Percentiles rank a stretch among this genome's conserved stretches.
Evolutionary conservation across 2,329 filamentous ascomycete species (phyloP).

Genomic region (Microdochium trichocladiopsis): DNA sequence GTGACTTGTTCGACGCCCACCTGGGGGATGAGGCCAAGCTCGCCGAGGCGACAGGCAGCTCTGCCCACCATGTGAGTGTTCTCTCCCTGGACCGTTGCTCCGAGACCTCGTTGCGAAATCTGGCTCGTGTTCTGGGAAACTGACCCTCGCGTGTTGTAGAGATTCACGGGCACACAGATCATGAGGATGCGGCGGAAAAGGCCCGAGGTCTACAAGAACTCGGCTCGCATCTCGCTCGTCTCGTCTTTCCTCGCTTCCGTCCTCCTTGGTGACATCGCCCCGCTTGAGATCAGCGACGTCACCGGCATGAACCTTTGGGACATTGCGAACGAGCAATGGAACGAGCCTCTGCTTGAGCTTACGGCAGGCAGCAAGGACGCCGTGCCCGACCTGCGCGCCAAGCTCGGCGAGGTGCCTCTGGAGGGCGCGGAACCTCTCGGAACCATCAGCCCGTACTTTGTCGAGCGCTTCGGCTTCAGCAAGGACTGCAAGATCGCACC

Average conservation of each 20-base stretch:
- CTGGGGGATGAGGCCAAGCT: conserved; percentile 62
- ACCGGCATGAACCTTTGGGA: conserved; percentile 98
- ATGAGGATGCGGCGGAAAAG: conserved; percentile 76
- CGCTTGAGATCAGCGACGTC: conserved; percentile 89
- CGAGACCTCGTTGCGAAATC: no score
- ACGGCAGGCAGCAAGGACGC: conserved; percentile 57
- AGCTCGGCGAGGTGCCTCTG: conserved; percentile 72
- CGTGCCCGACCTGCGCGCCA: conserved; percentile 59
- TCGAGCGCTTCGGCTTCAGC: conserved; percentile 69
- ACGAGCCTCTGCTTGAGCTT: conserved; percentile 66
- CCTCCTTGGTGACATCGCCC: conserved; percentile 77
- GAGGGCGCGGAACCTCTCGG: conserved; percentile 80
- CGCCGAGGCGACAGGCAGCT: conserved; percentile 78
- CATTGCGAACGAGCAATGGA: conserved; percentile 67
- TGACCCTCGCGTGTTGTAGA: conserved; percentile 39
- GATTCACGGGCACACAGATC: conserved; percentile 97
- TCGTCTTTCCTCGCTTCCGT: conserved; percentile 92
- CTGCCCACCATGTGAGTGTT: conserved; percentile 80
- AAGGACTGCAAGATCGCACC: conserved; percentile 69
- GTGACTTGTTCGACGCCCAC: conserved; percentile 74
- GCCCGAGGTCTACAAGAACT: conserved; percentile 73
- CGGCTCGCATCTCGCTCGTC: conserved; percentile 82
- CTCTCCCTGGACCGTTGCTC: background rate
- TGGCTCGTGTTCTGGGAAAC: no score
- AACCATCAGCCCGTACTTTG: conserved; percentile 70